A percentile compares a stretch with the other conserved stretches of the same genome.
Evolutionary conservation across 352 stramenopile species (phyloP).

Genomic region (Paralagenidium karlingii): DNA sequence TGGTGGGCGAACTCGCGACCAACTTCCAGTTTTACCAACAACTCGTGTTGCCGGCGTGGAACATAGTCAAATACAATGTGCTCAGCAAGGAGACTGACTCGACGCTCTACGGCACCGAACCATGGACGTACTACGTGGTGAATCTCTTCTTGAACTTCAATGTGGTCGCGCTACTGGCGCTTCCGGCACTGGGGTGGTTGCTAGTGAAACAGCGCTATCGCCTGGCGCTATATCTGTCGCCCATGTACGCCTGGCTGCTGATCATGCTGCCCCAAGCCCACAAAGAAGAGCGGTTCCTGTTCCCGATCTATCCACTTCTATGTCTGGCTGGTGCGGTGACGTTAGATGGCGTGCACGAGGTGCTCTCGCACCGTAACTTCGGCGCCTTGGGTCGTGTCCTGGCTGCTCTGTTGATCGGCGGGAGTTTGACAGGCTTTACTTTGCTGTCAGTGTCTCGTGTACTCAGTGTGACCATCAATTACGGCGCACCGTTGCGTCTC

Average conservation of each 20-base stretch:
- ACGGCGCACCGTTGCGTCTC: constrained; percentile 45
- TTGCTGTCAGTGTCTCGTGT: constrained; percentile 43
- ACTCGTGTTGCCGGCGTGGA: constrained; percentile 75
- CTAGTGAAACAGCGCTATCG: constrained; percentile 17
- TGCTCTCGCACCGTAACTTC: constrained; percentile 16
- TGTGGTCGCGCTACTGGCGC: constrained; percentile 63
- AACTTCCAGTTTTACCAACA: constrained; percentile 78
- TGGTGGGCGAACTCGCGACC: constrained; percentile 64
- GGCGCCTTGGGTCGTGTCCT: constrained; percentile 9
- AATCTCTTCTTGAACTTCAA: constrained; percentile 97
- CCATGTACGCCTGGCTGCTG: constrained; percentile 84
- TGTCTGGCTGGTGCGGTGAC: constrained; percentile 67
- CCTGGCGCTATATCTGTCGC: constrained; percentile 26
- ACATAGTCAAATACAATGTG: constrained; percentile 96
- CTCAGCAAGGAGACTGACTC: constrained; percentile 84
- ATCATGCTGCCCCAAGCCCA: constrained; percentile 92
- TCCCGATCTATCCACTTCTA: constrained; percentile 90
- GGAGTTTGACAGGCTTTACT: constrained; percentile 28
- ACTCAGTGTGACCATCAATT: constrained; percentile 58
- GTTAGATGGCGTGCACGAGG: constrained; percentile 33
- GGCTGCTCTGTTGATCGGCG: constrained; percentile 16
- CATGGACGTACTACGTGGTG: constrained; percentile 89
- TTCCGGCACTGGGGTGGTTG: constrained; percentile 14
- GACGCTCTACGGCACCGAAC: constrained; percentile 95
- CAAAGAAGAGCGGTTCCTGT: constrained; percentile 98